These are phyloP conservation scores for Metroxylon sagu DNA, from an alignment of 176 grass and related monocot genomes.

Conservation along the genomic window DNA sequence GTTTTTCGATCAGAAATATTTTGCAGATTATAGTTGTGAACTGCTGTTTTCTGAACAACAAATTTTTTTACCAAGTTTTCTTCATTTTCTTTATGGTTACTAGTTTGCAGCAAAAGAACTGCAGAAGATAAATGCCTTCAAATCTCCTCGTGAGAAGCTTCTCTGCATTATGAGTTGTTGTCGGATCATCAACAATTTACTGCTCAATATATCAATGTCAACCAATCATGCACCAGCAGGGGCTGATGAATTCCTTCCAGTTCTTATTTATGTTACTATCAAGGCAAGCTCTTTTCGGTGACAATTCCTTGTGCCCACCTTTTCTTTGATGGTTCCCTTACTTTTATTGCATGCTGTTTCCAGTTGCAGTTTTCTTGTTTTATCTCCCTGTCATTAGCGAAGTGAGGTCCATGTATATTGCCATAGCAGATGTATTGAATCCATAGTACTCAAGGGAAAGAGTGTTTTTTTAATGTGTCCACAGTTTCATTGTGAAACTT, in stretches of 20 bases:
- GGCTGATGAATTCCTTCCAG: conserved; percentile 92
- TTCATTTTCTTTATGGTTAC: conserved; percentile 3
- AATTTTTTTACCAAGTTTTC: neutral
- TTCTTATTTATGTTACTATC: conserved; percentile 88
- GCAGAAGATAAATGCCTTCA: conserved; percentile 87
- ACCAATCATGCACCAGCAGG: conserved; percentile 50
- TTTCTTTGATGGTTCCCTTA: neutral
- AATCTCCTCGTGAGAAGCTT: conserved; percentile 76
- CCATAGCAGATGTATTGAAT: no score
- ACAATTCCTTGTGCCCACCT: conserved; percentile 13
- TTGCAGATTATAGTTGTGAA: no score
- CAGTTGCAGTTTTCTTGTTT: no score
- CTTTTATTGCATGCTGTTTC: conserved; percentile 6
- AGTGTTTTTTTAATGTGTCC: no score
- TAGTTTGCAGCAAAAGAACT: conserved; percentile 93
- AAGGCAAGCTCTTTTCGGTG: conserved; percentile 49
- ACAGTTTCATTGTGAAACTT: no score
- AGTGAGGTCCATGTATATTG: no score
- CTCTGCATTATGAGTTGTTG: conserved; percentile 84
- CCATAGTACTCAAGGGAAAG: no score
- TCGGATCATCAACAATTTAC: conserved; percentile 90
- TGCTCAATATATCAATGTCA: conserved; percentile 72
- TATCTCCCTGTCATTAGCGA: no score
- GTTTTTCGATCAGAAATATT: no score
- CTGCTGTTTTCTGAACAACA: neutral